These are phyloP conservation scores for Mucor irregularis DNA, from an alignment of 371 early-diverging fungal species.

Conservation along the genomic window DNA sequence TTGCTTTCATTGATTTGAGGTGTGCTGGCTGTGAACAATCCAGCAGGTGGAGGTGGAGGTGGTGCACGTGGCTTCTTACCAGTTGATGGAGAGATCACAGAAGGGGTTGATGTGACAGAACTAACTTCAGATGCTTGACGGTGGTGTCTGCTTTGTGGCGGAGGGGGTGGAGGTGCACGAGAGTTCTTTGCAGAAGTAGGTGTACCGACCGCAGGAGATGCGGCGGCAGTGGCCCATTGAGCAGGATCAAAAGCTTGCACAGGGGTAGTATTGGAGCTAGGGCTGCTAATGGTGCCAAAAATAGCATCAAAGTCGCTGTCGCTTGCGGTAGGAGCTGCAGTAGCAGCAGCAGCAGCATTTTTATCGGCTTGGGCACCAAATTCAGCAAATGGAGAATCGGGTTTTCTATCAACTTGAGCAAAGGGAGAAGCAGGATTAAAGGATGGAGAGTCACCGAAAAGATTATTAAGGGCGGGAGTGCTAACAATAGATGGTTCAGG, in stretches of 20 bases:
- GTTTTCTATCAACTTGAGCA: neutral
- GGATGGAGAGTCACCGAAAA: slow-evolving; percentile 11
- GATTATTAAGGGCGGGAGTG: slow-evolving; percentile 20
- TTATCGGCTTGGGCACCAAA: neutral
- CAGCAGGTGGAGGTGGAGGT: slow-evolving; percentile 17
- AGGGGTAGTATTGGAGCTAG: slow-evolving; percentile 2
- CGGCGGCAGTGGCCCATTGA: slow-evolving; percentile 23
- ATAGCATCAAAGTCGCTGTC: slow-evolving; percentile 45
- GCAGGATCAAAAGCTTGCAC: slow-evolving; percentile 23
- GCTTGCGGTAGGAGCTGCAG: neutral
- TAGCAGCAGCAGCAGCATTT: slow-evolving; percentile 1
- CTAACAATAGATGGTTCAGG: slow-evolving; percentile 12
- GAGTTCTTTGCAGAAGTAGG: slow-evolving; percentile 12
- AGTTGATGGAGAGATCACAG: slow-evolving; percentile 21
- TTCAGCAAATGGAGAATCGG: neutral
- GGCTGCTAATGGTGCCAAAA: slow-evolving; percentile 31
- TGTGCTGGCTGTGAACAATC: neutral
- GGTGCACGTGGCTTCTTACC: slow-evolving; percentile 11
- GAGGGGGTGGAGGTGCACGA: slow-evolving; percentile 41
- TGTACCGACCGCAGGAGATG: slow-evolving; percentile 2
- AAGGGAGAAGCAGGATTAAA: slow-evolving; percentile 12
- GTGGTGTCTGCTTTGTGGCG: slow-evolving; percentile 50
- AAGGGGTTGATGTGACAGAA: slow-evolving; percentile 23
- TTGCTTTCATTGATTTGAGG: slow-evolving; percentile 1
- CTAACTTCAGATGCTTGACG: slow-evolving; percentile 32